Base-by-base conservation (phyloP, 2,329 filamentous ascomycete species). In the Diaporthe batatas region DNA sequence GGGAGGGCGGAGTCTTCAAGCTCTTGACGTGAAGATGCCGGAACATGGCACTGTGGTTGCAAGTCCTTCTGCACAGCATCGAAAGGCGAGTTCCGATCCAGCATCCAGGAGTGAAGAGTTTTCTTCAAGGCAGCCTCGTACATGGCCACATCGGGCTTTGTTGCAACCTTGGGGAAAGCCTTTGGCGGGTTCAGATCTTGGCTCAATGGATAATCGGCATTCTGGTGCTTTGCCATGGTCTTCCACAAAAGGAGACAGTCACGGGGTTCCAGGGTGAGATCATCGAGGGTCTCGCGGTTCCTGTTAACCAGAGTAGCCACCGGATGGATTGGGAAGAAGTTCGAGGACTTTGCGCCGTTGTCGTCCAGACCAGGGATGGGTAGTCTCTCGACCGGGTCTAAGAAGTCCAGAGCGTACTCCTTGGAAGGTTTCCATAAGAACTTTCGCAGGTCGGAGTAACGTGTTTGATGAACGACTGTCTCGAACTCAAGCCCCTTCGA, bases 381-480 rank as follows among this genome's bases (percentile, higher is more conserved):
- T 14, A 88, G 79, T 12, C 82, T 81, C 32, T 82, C 79, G 6
- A 82, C 80, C 29, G 83, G 83, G 3, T 79, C 71, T 0, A 93
- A 80, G 0, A 88, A 89, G 14, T 85, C 77, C 76, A 93, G 92
- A 0, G 78, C 72, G 65, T 87, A 87, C 1, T 77, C 72, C 51
- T 81, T 78, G 0, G 86, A 86, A 2, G 90, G 86, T 0, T 84
- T 80, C 79, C 93, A 94, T 47, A 90, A 80, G 76, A 93, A 95
- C 77, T 94, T 94, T n/a, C 93, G 86, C 1, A 96, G 83, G 78
- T 96, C 93, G 0, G 92, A 95, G 80, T 95, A 95, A 62, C 93
- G 86, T 47, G 91, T 87, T 1, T 84, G 83, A 77, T 95, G 92
- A 55, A 91, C 84, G 16, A 95, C 89, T 87, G 93, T 93, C 29